A percentile compares a stretch with the other conserved stretches of the same genome.
phyloP scores from a whole-genome alignment of 495 filamentous ascomycete species.

The Platismatia glauca region DNA sequence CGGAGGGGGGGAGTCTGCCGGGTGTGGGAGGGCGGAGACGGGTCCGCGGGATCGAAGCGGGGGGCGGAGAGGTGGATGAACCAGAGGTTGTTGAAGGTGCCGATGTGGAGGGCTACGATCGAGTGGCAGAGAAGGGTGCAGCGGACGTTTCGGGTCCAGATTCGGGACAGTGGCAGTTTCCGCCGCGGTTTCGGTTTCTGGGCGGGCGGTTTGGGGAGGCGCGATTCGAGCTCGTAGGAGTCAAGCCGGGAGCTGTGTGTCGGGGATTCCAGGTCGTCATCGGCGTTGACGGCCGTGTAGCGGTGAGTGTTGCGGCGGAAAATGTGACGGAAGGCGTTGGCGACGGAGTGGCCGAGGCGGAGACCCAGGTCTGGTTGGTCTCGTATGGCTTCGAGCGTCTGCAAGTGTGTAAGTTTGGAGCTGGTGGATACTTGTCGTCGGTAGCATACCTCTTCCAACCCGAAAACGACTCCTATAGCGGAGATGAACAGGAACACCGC shows the following conservation, averaged over 20 bases:
- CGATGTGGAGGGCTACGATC: slow-evolving; percentile 67
- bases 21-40: slow-evolving; percentile 31
- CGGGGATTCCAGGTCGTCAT: slow-evolving; percentile 14
- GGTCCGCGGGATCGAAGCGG: slow-evolving; percentile 48
- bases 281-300: slow-evolving; percentile 12
- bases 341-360: slow-evolving; percentile 21
- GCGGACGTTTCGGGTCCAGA: slow-evolving; percentile 72
- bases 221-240: slow-evolving; percentile 13
- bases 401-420: slow-evolving; percentile 43
- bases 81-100: slow-evolving; percentile 79
- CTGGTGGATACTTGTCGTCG: not conserved
- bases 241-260: slow-evolving; percentile 9
- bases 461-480: slow-evolving; percentile 42
- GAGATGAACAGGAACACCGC: slow-evolving; percentile 46
- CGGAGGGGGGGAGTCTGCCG: slow-evolving; percentile 48
- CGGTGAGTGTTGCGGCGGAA: slow-evolving; percentile 1
- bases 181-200: slow-evolving; percentile 17
- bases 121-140: slow-evolving; percentile 58
- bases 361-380: slow-evolving; percentile 44
- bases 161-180: slow-evolving; percentile 58
- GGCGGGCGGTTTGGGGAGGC: slow-evolving; percentile 5
- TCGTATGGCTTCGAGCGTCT: slow-evolving; percentile 25
- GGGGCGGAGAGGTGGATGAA: slow-evolving; percentile 77
- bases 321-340: slow-evolving; percentile 6
- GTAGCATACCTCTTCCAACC: slow-evolving; percentile 48